A percentile compares a stretch with the other conserved stretches of the same genome.
These are phyloP conservation scores for Xerocomus brunneocitrinus DNA, from an alignment of 768 basidiomycete species.

Conservation along the genomic window DNA sequence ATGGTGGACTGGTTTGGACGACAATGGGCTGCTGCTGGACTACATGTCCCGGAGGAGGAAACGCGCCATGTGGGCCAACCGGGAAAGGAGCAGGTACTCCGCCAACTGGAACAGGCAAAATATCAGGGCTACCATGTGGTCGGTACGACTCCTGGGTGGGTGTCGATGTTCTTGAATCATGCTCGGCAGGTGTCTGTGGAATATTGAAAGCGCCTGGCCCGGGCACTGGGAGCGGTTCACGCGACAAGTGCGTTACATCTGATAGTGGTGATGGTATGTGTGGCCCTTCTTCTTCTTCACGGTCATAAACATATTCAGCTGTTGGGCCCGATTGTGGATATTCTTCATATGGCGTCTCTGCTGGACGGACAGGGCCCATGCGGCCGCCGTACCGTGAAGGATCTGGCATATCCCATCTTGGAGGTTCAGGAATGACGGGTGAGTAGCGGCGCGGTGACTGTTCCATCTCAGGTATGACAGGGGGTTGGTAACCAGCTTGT, in stretches of 20 bases:
- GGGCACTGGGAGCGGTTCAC: conserved; percentile 17
- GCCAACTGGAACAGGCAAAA: conserved; percentile 7
- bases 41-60: conserved; percentile 24
- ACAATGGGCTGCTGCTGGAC: conserved; percentile 1
- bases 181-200: conserved; percentile 6
- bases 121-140: conserved; percentile 13
- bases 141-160: conserved; percentile 22
- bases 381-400: conserved; percentile 9
- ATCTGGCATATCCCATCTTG: conserved; percentile 24
- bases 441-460: conserved; percentile 3
- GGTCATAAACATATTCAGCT: conserved; percentile 1
- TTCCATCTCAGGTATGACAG: conserved; percentile 21
- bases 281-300: conserved; percentile 13
- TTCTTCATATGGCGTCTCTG: conserved; percentile 19
- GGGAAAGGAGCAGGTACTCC: conserved; percentile 18
- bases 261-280: conserved; percentile 23
- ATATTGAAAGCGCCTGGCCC: conserved; percentile 12
- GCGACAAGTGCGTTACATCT: conserved; percentile 3
- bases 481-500: conserved; percentile 8
- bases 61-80: conserved; percentile 7
- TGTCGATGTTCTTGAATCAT: conserved; percentile 22
- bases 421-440: conserved; percentile 27
- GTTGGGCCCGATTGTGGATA: conserved; percentile 4
- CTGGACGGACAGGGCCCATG: conserved; percentile 35
- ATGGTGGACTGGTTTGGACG: conserved; percentile 2